Base-by-base conservation (phyloP, 1,284 basidiomycete genomes). In the Malassezia brasiliensis region DNA sequence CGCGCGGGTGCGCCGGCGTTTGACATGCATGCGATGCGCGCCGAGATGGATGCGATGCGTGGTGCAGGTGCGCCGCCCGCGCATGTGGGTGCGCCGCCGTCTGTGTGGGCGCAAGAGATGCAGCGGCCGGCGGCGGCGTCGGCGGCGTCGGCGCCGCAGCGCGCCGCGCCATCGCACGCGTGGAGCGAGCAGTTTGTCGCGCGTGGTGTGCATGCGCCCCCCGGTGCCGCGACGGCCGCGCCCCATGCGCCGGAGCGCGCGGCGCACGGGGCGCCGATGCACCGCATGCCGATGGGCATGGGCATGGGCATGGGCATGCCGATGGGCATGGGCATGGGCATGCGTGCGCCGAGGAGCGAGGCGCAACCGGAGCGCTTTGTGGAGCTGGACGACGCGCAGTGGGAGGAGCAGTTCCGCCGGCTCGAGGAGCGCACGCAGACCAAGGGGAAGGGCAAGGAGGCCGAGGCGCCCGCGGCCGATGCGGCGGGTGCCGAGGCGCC, bases 331-430 rank as follows among this genome's bases (percentile, higher is more conserved):
- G 56, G 61, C 22, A 60, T 58, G 39, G 53, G 62, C 41, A 65
- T 68, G 64, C 56, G 53, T 6, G 20, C 20, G 31, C 15, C 47
- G 19, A 51, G 37, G 20, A 50, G 59, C 37, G 56, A 62, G 47
- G 20, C 49, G 1, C 62, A 65, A 31, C 31, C 57, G 19, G 30
- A 50, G 11, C 47, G 36, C 37, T 19, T 50, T 19, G 44, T 52
- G 14, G 70, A 74, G 49, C 61, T 73, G 28, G 64, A 69, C 47
- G 63, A 74, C 25, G 60, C 63, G 7, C 53, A 64, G 30, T 70
- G 68, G 69, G 66, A 74, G 41, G 72, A 66, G 44, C 62, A 74
- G 41, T 72, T 72, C 57, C 59, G 62, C 49, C 63, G 62, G 46
- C 62, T 73, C 28, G 71, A 73, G 38, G 64, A 63, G 46, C 15